Evolutionary conservation across 2,329 filamentous ascomycete species (phyloP).

Genomic region (Beauveria sp.): DNA sequence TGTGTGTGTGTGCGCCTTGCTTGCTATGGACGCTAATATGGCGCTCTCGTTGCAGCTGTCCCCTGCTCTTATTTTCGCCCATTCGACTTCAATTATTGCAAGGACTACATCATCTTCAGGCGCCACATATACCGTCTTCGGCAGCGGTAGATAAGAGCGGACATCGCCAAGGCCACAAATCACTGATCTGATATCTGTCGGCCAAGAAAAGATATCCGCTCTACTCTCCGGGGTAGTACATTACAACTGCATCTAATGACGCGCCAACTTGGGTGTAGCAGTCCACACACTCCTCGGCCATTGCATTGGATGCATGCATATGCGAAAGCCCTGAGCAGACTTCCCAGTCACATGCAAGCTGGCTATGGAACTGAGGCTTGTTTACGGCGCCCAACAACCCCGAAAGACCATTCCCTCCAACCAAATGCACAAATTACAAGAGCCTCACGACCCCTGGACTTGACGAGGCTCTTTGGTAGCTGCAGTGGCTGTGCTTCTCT

Average conservation of each 20-base stretch:
- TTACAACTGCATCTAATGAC: not conserved
- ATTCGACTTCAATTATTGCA: not conserved
- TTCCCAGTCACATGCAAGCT: not conserved
- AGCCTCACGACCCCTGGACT: not conserved
- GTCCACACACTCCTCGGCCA: not conserved
- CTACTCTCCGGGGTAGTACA: not conserved
- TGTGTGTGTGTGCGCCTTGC: not conserved
- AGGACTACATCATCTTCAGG: not conserved
- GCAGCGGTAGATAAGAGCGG: not conserved
- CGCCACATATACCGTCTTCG: not conserved
- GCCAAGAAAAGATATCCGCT: not conserved
- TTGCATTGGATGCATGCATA: not conserved
- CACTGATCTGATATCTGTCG: not conserved
- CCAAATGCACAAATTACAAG: not conserved
- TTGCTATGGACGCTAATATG: not conserved
- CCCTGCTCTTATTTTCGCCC: not conserved
- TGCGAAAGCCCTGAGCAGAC: not conserved
- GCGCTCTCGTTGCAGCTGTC: not conserved
- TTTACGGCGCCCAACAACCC: not conserved
- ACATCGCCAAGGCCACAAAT: constrained; percentile 1
- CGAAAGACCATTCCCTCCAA: not conserved
- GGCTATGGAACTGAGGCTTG: not conserved
- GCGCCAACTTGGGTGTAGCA: not conserved
- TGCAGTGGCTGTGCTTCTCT: not conserved
- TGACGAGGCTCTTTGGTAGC: not conserved